Percentiles rank a stretch among this genome's conserved stretches.
Evolutionary conservation across 1,284 basidiomycete genomes (phyloP).

Genomic region (Cerrena zonata): DNA sequence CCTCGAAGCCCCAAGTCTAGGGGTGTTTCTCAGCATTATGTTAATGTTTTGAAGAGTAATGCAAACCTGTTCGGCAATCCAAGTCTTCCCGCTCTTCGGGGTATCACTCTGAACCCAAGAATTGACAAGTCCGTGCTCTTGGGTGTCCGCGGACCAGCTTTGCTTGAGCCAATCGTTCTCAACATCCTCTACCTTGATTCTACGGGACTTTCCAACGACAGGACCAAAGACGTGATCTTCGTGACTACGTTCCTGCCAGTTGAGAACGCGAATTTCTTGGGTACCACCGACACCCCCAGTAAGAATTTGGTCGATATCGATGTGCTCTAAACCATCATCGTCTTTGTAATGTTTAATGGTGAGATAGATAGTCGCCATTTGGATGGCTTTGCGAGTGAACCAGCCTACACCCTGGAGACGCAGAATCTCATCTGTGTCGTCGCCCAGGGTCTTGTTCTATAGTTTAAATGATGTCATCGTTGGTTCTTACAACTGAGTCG

Average conservation of each 20-base stretch:
- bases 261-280: constrained; percentile 45
- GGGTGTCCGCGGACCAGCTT: constrained; percentile 33
- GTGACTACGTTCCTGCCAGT: constrained; percentile 43
- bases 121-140: constrained; percentile 29
- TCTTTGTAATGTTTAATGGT: constrained; percentile 56
- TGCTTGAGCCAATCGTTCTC: constrained; percentile 31
- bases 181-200: constrained; percentile 29
- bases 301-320: constrained; percentile 59
- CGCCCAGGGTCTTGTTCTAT: constrained; percentile 55
- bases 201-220: constrained; percentile 43
- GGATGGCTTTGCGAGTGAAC: constrained; percentile 53
- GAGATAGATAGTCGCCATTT: constrained; percentile 47
- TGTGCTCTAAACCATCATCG: constrained; percentile 47
- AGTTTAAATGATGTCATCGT: too few species aligned
- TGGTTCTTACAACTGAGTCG: too few species aligned
- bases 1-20: constrained; percentile 69
- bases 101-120: constrained; percentile 33
- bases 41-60: neutral
- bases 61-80: constrained; percentile 35
- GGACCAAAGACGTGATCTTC: constrained; percentile 52
- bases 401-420: constrained; percentile 57
- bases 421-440: constrained; percentile 52
- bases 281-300: constrained; percentile 55
- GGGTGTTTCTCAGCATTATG: neutral
- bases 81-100: constrained; percentile 31